A percentile compares a stretch with the other conserved stretches of the same genome.
These are phyloP conservation scores for Calonectria leucothoes DNA, from an alignment of 2,329 filamentous ascomycete species.

Conservation along the genomic window DNA sequence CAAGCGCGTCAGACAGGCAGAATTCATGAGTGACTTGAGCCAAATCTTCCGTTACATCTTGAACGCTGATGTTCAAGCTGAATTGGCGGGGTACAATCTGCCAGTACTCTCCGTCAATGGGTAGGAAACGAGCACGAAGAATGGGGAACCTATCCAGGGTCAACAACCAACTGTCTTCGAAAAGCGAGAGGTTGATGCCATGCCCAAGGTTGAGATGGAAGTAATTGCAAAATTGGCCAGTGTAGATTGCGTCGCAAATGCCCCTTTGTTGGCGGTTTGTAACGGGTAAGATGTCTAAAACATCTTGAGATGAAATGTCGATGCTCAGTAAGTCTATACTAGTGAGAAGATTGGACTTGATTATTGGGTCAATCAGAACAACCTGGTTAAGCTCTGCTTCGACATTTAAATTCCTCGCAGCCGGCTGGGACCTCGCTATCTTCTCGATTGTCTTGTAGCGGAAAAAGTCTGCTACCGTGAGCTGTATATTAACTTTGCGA, in stretches of 20 bases:
- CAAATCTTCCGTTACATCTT: slow-evolving; percentile 22
- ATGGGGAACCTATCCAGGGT: slow-evolving; percentile 32
- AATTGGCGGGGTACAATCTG: slow-evolving; percentile 32
- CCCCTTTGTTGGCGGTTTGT: slow-evolving; percentile 28
- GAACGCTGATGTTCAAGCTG: background rate
- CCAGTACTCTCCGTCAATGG: slow-evolving; percentile 25
- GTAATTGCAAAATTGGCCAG: slow-evolving; percentile 34
- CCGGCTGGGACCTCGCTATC: background rate
- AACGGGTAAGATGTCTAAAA: slow-evolving; percentile 27
- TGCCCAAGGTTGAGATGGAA: slow-evolving; percentile 34
- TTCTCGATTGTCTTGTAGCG: background rate
- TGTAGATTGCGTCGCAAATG: slow-evolving; percentile 1
- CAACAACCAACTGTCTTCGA: slow-evolving; percentile 27
- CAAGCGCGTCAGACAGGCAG: slow-evolving; percentile 11
- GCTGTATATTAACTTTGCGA: slow-evolving; percentile 7
- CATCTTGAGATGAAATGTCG: background rate
- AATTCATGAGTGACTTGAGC: slow-evolving; percentile 19
- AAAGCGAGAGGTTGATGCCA: slow-evolving; percentile 23
- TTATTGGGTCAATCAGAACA: slow-evolving; percentile 15
- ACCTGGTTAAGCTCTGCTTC: slow-evolving; percentile 43
- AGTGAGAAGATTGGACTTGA: slow-evolving; percentile 9
- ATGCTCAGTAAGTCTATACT: slow-evolving; percentile 13
- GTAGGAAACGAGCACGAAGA: slow-evolving; percentile 35
- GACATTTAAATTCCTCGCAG: slow-evolving; percentile 42
- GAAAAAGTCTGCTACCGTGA: slow-evolving; percentile 26